Evolutionary conservation across 306 rosid species (phyloP).

Genomic region (Hippophae rhamnoides): DNA sequence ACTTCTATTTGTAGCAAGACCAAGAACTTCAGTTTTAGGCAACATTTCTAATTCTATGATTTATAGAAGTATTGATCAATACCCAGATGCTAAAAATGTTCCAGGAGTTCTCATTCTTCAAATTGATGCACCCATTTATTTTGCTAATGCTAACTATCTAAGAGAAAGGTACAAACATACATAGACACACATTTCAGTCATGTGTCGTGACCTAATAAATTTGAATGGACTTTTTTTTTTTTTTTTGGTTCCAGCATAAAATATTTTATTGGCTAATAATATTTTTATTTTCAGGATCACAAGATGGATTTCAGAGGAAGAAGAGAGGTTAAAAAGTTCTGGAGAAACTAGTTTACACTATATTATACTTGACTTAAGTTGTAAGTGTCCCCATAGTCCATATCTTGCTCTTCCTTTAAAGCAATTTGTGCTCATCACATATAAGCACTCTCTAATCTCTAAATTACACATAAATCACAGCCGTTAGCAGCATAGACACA

Average conservation of each 20-base stretch:
- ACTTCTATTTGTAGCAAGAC: conserved; percentile 61
- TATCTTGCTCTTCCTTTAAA: neutral
- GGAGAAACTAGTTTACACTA: conserved; percentile 31
- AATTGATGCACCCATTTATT: conserved; percentile 70
- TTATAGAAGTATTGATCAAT: conserved; percentile 71
- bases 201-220: neutral
- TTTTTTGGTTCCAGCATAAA: neutral
- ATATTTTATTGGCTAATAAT: neutral
- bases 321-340: conserved; percentile 26
- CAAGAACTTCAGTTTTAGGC: conserved; percentile 56
- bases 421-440: no score
- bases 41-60: conserved; percentile 56
- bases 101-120: conserved; percentile 73
- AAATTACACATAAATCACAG: conserved; percentile 15
- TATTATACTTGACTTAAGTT: conserved; percentile 25
- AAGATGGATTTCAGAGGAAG: conserved; percentile 43
- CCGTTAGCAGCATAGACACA: conserved; percentile 39
- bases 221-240: neutral
- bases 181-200: neutral
- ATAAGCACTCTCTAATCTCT: no score
- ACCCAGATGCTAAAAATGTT: conserved; percentile 49
- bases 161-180: conserved; percentile 52
- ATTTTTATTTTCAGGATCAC: conserved; percentile 17
- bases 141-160: conserved; percentile 71
- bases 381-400: conserved; percentile 13